Evolutionary conservation across 2,329 filamentous ascomycete species (phyloP), one percentile per base, ranked within the genome.

Genomic region (Nigrospora sphaerica): DNA sequence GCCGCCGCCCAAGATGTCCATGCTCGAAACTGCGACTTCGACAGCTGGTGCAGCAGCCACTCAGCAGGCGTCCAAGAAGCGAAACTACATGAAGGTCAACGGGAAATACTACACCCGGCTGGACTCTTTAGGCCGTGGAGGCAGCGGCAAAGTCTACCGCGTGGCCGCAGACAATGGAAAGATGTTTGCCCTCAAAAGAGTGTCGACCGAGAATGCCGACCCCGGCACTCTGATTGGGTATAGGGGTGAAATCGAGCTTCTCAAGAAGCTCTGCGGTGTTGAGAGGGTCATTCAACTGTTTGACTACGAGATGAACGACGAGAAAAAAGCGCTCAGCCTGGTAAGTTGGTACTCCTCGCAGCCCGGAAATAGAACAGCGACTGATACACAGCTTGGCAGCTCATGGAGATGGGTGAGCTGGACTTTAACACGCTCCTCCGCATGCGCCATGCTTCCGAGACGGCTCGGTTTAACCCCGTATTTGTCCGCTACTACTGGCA

Each of bases 401-500:
- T 98, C 49, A 95, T 98, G 91, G 93, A 98, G 69, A 87, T 95
- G 62, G 93, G 93, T 53, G 93, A 98, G 68, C 81, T 92, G 18
- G 93, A 98, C 65, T 78, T 98, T 59, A 87, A 95, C 61, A 88
- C 85, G 46, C 82, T 97, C 45, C 77, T 98, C 53, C 84, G 83
- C 33, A 79, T 83, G 53, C 81, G 83, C 11, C 72, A 88, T 57
- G 88, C 83, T 58, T 78, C 75, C 0, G 85, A 90, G 50, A 80
- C 86, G 45, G 80, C 87, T 35, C 80, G 77, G 49, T 85, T 98
- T 50, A 93, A 98, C 61, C 78, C 88, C 2, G 87, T 86, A 45
- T 96, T 97, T 64, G 89, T 93, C 12, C 86, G 93, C n/a, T 95
- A 88, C 68, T 95, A 95, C 73, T 98, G 93, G 93, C 93, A 95